Percentiles rank a stretch among this genome's conserved stretches.
Evolutionary conservation across 768 basidiomycete genomes (phyloP).

Genomic region (Pholiota microspora): DNA sequence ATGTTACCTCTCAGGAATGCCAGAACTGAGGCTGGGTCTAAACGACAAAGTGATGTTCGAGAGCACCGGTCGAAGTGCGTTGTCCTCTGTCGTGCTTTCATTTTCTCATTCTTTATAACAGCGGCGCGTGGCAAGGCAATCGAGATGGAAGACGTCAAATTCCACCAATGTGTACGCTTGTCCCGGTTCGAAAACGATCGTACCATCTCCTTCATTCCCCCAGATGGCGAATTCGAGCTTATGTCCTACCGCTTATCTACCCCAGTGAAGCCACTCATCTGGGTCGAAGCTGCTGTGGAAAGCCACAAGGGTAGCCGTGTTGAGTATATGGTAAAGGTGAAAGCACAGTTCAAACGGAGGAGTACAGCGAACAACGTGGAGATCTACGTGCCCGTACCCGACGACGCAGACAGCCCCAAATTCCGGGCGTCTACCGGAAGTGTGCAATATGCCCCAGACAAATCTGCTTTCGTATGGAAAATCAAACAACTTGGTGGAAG

Average conservation of each 20-base stretch:
- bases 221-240: slow-evolving; percentile 97
- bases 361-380: slow-evolving; percentile 99
- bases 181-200: slow-evolving; percentile 98
- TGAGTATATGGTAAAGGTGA: slow-evolving; percentile 94
- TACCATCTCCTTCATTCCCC: slow-evolving; percentile 98
- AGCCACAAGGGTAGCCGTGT: slow-evolving; percentile 91
- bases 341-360: slow-evolving; percentile 96
- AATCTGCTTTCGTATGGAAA: slow-evolving; percentile 98
- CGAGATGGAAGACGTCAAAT: slow-evolving; percentile 99
- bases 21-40: slow-evolving; percentile 89
- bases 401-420: slow-evolving; percentile 97
- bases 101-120: slow-evolving; percentile 20
- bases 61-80: slow-evolving; percentile 89
- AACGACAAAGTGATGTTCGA: slow-evolving; percentile 99
- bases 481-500: slow-evolving; percentile 97
- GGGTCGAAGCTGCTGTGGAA: slow-evolving; percentile 97
- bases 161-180: slow-evolving; percentile 98
- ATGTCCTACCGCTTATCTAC: slow-evolving; percentile 98
- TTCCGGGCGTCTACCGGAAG: slow-evolving; percentile 96
- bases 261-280: slow-evolving; percentile 94
- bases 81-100: neutral
- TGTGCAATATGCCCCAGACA: slow-evolving; percentile 97
- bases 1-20: slow-evolving; percentile 99
- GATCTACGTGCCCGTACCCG: slow-evolving; percentile 97
- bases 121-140: slow-evolving; percentile 96